Percentiles rank a stretch among this genome's conserved stretches.
Conservation (phyloP, 1,284 basidiomycete species). For the Cystobasidiaceae sp. region DNA sequence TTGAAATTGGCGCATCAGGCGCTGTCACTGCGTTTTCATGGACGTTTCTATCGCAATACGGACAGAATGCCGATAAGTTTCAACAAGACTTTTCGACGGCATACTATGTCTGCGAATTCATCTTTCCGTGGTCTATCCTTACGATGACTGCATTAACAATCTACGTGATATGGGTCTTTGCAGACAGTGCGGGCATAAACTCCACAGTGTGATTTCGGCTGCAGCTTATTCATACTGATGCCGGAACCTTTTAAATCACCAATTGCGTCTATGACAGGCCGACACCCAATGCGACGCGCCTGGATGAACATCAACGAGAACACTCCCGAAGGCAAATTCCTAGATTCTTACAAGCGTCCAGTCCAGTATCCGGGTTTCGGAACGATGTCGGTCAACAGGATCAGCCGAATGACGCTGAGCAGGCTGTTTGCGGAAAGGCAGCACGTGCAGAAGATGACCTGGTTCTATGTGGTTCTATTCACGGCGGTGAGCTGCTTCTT, state of each 20-base stretch:
- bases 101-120: neutral
- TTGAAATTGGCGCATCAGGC: neutral
- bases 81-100: neutral
- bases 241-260: neutral
- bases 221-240: neutral
- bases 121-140: neutral
- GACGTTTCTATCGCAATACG: neutral
- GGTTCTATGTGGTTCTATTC: neutral
- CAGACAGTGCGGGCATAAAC: neutral
- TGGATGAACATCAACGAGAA: neutral
- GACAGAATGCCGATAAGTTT: neutral
- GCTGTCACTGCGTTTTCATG: neutral
- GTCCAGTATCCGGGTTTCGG: neutral
- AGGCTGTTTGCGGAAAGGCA: neutral
- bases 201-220: neutral
- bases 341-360: neutral
- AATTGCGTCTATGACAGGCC: neutral
- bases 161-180: slow-evolving; percentile 16
- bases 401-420: neutral
- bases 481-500: neutral
- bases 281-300: slow-evolving; percentile 17
- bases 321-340: neutral
- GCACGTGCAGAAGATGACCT: neutral
- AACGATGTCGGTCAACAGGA: neutral
- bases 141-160: neutral